phyloP scores from a whole-genome alignment of 2,329 filamentous ascomycete species.

The Aureobasidium sp. region DNA sequence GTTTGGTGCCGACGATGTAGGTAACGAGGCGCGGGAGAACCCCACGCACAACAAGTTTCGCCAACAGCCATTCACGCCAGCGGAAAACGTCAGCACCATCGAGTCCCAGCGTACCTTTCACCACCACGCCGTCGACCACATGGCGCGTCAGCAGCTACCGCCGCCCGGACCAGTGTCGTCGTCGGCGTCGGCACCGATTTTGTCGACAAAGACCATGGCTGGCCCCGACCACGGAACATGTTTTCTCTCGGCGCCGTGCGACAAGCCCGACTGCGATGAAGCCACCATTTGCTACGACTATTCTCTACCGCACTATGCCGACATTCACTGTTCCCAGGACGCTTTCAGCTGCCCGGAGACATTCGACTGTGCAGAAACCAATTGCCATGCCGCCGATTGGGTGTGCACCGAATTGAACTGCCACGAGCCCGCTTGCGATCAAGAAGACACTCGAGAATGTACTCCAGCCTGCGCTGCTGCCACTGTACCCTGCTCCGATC shows the following conservation, averaged over 20 bases:
- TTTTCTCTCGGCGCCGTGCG: constrained; percentile 20
- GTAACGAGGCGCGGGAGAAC: not conserved
- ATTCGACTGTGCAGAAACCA: constrained; percentile 1
- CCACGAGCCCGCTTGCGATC: constrained; percentile 3
- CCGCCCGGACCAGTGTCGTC: not conserved
- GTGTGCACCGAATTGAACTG: not conserved
- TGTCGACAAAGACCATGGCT: not conserved
- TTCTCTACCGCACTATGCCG: not conserved
- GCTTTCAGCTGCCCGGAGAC: not conserved
- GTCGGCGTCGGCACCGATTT: not conserved
- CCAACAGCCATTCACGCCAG: not conserved
- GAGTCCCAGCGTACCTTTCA: not conserved
- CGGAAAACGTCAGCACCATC: constrained; percentile 7
- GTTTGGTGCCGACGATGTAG: not conserved
- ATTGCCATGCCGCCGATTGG: constrained; percentile 1
- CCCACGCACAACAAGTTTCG: constrained; percentile 7
- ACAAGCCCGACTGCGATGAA: constrained; percentile 28
- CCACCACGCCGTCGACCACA: constrained; percentile 6
- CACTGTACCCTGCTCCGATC: not conserved
- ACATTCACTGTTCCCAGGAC: not conserved
- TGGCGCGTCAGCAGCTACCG: not conserved
- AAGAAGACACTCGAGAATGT: constrained; percentile 13
- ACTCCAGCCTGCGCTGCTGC: not conserved
- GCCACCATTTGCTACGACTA: constrained; percentile 14
- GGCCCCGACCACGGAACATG: not conserved